Base-by-base conservation (phyloP, 192 early-diverging fungal genomes). In the Endogone sp. region DNA sequence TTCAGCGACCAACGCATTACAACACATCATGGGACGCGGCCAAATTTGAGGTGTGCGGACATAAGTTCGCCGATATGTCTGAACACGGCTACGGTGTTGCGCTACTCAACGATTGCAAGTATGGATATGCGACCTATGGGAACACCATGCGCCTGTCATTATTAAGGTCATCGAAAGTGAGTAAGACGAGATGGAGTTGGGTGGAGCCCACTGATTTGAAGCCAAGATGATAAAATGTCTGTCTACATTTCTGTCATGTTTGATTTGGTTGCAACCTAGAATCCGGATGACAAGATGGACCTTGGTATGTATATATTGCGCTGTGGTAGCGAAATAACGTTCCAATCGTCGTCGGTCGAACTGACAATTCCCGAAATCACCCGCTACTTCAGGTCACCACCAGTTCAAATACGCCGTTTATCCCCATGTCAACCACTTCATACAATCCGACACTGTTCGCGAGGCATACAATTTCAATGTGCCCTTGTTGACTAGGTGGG, bases 41-140 rank as follows among this genome's bases (percentile, higher is more conserved):
- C 3, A 90, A 92, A 62, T 99, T 99, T 73, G 97, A 98, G 84
- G 97, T 99, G n/a, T 95, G 94, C 75, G 93, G 88, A 0, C 98
- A 99, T 81, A 95, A 95, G 66, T 99, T 93, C 81, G 98, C 89
- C 4, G 98, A 99, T 64, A 80, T 95, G 22, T 95, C 93, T 0
- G 96, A 99, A 71, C 92, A 86, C 68, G 96, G 98, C 0, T 98
- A 93, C 78, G 98, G 98, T 44, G 91, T 97, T 8, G 92, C 96
- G 0, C 73, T 99, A 56, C 75, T 98, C 63, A 98, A 97, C 71
- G 96, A 99, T 78, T 90, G 93, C 87, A 99, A 99, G 74, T 99
- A 95, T 78, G 98, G 98, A n/a, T 95, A 93, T 71, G 83, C 94
- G 4, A 90, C 89, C 27, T 85, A 93, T 68, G 89, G 77, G 8